A percentile compares a stretch with the other conserved stretches of the same genome.
Conservation (phyloP, 805 yeast genomes). For the Lachancea meyersii region DNA sequence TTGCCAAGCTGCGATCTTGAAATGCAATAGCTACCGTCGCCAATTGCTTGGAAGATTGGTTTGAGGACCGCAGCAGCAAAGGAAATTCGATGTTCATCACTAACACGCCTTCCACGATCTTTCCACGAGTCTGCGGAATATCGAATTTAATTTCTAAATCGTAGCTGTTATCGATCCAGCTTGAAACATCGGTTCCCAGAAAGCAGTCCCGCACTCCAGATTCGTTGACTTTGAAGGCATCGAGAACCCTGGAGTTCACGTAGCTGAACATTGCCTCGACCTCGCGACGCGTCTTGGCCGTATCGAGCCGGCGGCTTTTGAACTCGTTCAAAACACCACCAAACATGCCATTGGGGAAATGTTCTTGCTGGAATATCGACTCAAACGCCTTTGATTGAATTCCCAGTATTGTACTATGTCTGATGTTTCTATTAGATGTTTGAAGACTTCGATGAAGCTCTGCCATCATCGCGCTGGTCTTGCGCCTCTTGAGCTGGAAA, state of each 20-base stretch:
- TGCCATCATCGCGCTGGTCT: constrained; percentile 12
- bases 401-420: constrained; percentile 6
- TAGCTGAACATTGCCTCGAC: constrained; percentile 11
- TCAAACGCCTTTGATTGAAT: constrained; percentile 5
- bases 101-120: constrained; percentile 10
- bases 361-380: constrained; percentile 1
- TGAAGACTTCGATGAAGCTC: constrained; percentile 16
- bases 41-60: constrained; percentile 10
- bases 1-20: constrained; percentile 8
- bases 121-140: constrained; percentile 9
- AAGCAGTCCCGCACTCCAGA: constrained; percentile 19
- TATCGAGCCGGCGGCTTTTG: not conserved
- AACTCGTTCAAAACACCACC: constrained; percentile 3
- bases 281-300: not conserved
- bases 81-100: constrained; percentile 17
- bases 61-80: constrained; percentile 12
- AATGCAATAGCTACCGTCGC: constrained; percentile 18
- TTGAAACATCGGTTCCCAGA: constrained; percentile 13
- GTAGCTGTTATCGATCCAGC: constrained; percentile 14
- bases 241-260: constrained; percentile 18
- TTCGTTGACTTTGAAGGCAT: constrained; percentile 22
- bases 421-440: constrained; percentile 13
- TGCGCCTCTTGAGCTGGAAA: constrained; percentile 25
- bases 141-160: constrained; percentile 13
- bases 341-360: not conserved